Conservation (phyloP, 257 asterid genomes). For the Primulina huaijiensis region DNA sequence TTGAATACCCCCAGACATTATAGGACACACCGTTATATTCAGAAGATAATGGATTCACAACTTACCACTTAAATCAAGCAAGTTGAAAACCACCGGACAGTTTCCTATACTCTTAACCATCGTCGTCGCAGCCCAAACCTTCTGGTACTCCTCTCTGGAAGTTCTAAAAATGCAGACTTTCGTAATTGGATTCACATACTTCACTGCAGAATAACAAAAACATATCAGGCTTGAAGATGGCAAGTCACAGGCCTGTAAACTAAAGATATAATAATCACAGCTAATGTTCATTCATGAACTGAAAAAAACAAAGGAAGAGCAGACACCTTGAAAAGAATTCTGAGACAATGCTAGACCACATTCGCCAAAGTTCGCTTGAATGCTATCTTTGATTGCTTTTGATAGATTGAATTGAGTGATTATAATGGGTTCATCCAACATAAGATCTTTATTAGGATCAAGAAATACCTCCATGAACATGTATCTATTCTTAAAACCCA, state of each 20-base stretch:
- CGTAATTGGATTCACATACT: slow-evolving; percentile 84
- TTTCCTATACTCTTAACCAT: slow-evolving; percentile 70
- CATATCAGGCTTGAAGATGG: not conserved
- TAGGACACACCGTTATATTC: too few species aligned
- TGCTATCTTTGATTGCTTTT: slow-evolving; percentile 67
- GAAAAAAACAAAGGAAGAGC: not conserved
- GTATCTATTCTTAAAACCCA: slow-evolving; percentile 86
- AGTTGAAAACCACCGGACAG: slow-evolving; percentile 76
- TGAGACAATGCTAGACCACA: slow-evolving; percentile 77
- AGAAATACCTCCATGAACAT: slow-evolving; percentile 78
- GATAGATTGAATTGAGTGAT: slow-evolving; percentile 63
- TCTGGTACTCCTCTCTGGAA: slow-evolving; percentile 66
- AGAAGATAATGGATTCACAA: too few species aligned
- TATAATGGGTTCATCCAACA: slow-evolving; percentile 60
- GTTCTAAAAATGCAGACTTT: slow-evolving; percentile 74
- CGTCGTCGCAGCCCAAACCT: slow-evolving; percentile 75
- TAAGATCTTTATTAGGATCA: slow-evolving; percentile 65
- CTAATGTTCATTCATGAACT: too few species aligned
- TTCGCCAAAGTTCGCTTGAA: slow-evolving; percentile 77
- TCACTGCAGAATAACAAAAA: slow-evolving; percentile 43
- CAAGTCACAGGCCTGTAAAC: not conserved
- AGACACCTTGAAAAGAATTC: slow-evolving; percentile 70
- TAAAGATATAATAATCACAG: slow-evolving; percentile 1
- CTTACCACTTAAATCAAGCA: slow-evolving; percentile 77
- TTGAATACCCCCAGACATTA: too few species aligned